Evolutionary conservation across 78 protist species (phyloP), one percentile per base, ranked within the genome.

Genomic region (Dictyostelium purpureum): DNA sequence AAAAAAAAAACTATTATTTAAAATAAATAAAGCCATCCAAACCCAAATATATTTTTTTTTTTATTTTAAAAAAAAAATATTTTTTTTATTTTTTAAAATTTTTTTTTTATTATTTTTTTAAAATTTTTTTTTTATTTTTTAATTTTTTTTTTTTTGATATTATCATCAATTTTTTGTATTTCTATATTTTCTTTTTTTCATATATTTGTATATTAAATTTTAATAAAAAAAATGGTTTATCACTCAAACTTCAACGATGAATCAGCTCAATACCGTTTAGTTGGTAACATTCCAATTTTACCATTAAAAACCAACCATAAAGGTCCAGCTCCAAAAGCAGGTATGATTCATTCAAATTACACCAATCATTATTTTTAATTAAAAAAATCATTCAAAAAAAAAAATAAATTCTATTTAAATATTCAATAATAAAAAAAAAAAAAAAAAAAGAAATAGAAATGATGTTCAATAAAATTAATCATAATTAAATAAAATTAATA

Each of bases 301-400:
- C 95, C 95, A 73, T 14, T 91, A 38, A 91, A 91, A 88, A 91
- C 95, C 11, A 73, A 26, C 14, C 87, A 82, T 37, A 91, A 91
- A 88, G 95, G 95, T 42, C 95, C 95, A 78, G 95, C 95, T 24
- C 93, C 95, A 83, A 83, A 83, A 77, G 82, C 73, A 33, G 91
- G 91, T 83, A 83, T 42, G 90, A n/a, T 73, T 37, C 63, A 63
- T 77, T 10, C 19, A 4, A 35, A 77, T 65, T 77, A 56, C 10
- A 56, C 10, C 19, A 56, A 24, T 24, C 9, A 7, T 19, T 24
- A 16, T 56, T 24, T 6, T 56, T 24, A 56, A 56, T 12, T n/a
- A 54, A 5, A 56, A 24, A 24, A 19, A 24, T 19, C 6, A 6
- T 24, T 56, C 31, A 24, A 56, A 11, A 2, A n/a, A 6, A 18